A percentile compares a stretch with the other conserved stretches of the same genome.
phyloP scores from a whole-genome alignment of 805 yeast genomes.

The Saccharomyces mikatae region DNA sequence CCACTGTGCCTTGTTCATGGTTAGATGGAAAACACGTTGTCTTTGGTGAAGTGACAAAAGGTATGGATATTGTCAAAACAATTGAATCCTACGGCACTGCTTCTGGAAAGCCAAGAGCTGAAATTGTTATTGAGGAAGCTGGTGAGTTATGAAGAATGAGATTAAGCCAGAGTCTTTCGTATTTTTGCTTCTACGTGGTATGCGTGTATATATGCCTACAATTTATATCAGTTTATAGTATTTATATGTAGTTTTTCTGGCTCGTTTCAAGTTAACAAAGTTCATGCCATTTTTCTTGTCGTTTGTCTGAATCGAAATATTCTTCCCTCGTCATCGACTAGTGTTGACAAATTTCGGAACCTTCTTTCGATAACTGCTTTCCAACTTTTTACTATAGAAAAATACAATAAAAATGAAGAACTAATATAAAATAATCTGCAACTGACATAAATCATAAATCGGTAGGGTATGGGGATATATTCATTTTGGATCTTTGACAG shows the following conservation, averaged over 20 bases:
- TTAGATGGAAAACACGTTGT: constrained; percentile 74
- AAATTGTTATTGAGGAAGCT: constrained; percentile 53
- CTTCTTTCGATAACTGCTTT: neutral
- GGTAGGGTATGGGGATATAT: constrained; percentile 45
- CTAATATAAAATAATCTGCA: neutral
- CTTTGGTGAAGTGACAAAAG: constrained; percentile 66
- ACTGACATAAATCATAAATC: neutral
- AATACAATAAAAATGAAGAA: neutral
- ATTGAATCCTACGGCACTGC: constrained; percentile 59
- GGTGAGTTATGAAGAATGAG: constrained; percentile 33
- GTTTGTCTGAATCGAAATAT: neutral
- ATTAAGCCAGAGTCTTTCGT: neutral
- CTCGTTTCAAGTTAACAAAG: neutral
- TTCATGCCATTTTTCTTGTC: neutral
- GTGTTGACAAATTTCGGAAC: neutral
- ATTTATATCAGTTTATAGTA: neutral
- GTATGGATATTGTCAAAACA: constrained; percentile 51
- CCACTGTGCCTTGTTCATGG: constrained; percentile 73
- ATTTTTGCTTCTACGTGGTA: neutral
- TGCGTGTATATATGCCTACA: neutral
- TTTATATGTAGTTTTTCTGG: neutral
- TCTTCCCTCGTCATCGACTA: neutral
- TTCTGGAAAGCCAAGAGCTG: constrained; percentile 58
- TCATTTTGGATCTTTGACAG: constrained; percentile 88
- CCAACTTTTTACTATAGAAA: neutral